Evolutionary conservation across 805 yeast genomes (phyloP), one percentile per base, ranked within the genome.

Genomic region (Starmerella asiatica): DNA sequence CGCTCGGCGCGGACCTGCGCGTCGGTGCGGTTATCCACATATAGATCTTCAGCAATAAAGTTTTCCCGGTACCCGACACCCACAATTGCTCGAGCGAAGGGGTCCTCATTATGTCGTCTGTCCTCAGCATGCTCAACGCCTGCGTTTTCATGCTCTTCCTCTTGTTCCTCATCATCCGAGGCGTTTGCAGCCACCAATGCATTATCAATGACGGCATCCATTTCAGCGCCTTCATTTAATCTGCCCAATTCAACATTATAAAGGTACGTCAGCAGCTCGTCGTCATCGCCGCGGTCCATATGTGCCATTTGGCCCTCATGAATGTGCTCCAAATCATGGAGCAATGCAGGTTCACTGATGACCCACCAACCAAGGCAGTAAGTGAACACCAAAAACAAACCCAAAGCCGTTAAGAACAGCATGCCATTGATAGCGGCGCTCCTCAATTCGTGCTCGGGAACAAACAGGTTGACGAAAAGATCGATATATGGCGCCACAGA

Each of bases 311-410:
- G 47, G 34, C 52, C 53, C 14, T 20, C 29, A 14, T 17, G 39
- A 16, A 50, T 39, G 30, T 50, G 56, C 28, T 42, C 51, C 17
- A 56, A 29, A 15, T 48, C 51, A 23, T 46, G 51, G 5, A 28
- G 30, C 36, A 48, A 21, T 4, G 41, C 32, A 21, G 38, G 37
- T 24, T 46, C 50, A 17, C 34, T 37, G 29, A 41, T 24, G 9
- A 45, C 48, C 45, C 48, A 42, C 24, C 35, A 21, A 14, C 42
- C 32, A 18, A 44, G 20, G 27, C 45, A 17, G 40, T 42, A 47
- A 23, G 34, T 6, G 5, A 46, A 19, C 20, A 46, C 16, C 9
- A 23, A 11, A 11, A 23, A 23, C 15, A 40, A 18, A 3, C 30
- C 29, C 14, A 35, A 16, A 2, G 32, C 39, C 7, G 33, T n/a